Evolutionary conservation across 2,329 filamentous ascomycete genomes (phyloP).

Genomic region (Mycocentrospora acerina): DNA sequence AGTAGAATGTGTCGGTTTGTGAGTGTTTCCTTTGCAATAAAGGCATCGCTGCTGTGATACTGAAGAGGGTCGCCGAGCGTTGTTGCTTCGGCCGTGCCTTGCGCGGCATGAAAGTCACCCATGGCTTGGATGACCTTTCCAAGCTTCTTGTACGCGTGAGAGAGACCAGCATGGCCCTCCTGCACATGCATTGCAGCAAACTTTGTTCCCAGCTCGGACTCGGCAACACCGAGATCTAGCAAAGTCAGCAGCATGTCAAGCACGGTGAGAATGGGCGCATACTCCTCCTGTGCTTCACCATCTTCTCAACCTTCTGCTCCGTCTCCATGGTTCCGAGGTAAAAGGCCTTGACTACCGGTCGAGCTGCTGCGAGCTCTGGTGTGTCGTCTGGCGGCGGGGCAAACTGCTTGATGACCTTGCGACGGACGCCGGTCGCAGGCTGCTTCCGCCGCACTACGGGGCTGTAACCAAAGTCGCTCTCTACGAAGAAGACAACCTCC

Average conservation of each 20-base stretch:
- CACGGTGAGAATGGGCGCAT: slow-evolving; percentile 21
- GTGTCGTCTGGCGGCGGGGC: slow-evolving; percentile 96
- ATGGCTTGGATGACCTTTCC: slow-evolving; percentile 91
- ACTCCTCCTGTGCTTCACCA: slow-evolving; percentile 92
- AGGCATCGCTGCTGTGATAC: slow-evolving; percentile 93
- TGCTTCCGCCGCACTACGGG: slow-evolving; percentile 95
- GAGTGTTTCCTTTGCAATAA: slow-evolving; percentile 96
- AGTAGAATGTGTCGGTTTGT: slow-evolving; percentile 97
- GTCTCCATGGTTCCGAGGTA: slow-evolving; percentile 95
- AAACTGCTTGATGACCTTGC: slow-evolving; percentile 97
- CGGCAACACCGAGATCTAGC: slow-evolving; percentile 81
- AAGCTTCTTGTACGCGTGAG: slow-evolving; percentile 90
- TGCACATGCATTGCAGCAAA: slow-evolving; percentile 83
- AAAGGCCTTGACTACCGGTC: slow-evolving; percentile 91
- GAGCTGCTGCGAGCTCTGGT: slow-evolving; percentile 84
- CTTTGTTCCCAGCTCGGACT: slow-evolving; percentile 92
- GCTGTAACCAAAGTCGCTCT: slow-evolving; percentile 97
- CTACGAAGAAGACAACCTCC: slow-evolving; percentile 97
- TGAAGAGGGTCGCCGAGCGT: slow-evolving; percentile 91
- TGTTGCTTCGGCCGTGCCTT: slow-evolving; percentile 94
- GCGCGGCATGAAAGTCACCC: slow-evolving; percentile 92
- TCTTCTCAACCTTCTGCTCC: slow-evolving; percentile 92
- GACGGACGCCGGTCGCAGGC: slow-evolving; percentile 89
- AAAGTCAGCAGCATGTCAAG: slow-evolving; percentile 29
- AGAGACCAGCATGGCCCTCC: slow-evolving; percentile 84